These are phyloP conservation scores for Juncus effusus DNA, from an alignment of 176 grass and related monocot species.

Conservation along the genomic window DNA sequence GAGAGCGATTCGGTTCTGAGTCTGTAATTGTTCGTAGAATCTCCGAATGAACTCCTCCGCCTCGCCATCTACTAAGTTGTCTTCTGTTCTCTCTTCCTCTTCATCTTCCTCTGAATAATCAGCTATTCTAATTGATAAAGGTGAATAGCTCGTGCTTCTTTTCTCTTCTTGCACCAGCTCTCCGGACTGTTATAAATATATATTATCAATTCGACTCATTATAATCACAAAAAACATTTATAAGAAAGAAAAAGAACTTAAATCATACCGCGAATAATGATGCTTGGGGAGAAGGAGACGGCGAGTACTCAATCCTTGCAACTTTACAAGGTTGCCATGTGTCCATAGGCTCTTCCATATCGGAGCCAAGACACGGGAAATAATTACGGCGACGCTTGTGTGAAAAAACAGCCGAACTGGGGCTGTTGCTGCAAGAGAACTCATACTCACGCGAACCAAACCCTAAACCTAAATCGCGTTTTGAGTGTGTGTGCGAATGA, in stretches of 20 bases:
- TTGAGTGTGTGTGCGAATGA: neutral
- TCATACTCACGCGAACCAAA: slow-evolving; percentile 55
- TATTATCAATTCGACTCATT: neutral
- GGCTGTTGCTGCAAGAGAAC: slow-evolving; percentile 87
- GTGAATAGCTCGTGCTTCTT: slow-evolving; percentile 25
- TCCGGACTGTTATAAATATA: slow-evolving; percentile 9
- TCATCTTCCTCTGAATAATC: slow-evolving; percentile 54
- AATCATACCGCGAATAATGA: slow-evolving; percentile 30
- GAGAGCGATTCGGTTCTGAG: slow-evolving; percentile 53
- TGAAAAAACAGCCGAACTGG: slow-evolving; percentile 31
- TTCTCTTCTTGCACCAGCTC: slow-evolving; percentile 48
- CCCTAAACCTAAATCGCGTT: neutral
- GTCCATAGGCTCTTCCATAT: slow-evolving; percentile 13
- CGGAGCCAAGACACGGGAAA: slow-evolving; percentile 61
- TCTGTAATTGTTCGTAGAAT: slow-evolving; percentile 85
- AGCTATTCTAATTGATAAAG: slow-evolving; percentile 51
- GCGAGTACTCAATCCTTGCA: slow-evolving; percentile 52
- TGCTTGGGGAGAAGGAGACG: slow-evolving; percentile 20
- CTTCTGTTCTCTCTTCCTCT: neutral
- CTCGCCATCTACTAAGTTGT: slow-evolving; percentile 61
- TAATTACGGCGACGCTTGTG: slow-evolving; percentile 58
- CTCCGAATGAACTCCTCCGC: slow-evolving; percentile 87
- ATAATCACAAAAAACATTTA: neutral
- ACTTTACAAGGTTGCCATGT: neutral
- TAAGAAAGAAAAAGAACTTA: neutral